phyloP scores from a whole-genome alignment of 371 early-diverging fungal species.

The Apophysomyces sp. region DNA sequence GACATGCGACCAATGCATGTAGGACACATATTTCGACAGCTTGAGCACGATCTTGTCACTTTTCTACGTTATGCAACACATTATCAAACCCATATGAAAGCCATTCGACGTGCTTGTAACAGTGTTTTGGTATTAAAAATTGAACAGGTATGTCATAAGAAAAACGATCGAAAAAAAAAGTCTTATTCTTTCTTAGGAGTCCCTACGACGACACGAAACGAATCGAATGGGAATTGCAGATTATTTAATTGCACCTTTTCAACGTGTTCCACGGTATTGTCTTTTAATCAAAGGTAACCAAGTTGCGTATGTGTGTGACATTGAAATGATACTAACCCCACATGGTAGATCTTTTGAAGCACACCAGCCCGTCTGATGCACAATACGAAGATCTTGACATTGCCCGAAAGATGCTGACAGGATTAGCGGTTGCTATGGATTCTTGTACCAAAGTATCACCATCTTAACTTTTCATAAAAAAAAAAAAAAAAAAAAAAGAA shows the following conservation, averaged over 20 bases:
- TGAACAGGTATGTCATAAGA: constrained; percentile 6
- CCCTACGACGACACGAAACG: constrained; percentile 6
- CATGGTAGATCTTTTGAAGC: constrained; percentile 19
- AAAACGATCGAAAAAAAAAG: background rate
- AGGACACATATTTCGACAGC: constrained; percentile 13
- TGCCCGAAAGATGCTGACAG: constrained; percentile 31
- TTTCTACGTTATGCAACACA: constrained; percentile 9
- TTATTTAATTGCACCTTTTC: constrained; percentile 15
- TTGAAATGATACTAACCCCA: background rate
- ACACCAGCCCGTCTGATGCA: constrained; percentile 21
- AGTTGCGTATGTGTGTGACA: background rate
- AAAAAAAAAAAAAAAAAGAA: background rate
- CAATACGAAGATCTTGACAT: constrained; percentile 21
- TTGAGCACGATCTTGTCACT: constrained; percentile 2
- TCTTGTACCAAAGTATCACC: background rate
- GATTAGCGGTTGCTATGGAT: constrained; percentile 41
- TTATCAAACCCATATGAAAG: background rate
- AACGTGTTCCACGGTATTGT: constrained; percentile 16
- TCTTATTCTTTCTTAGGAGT: background rate
- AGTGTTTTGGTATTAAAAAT: constrained; percentile 6
- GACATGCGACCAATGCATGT: constrained; percentile 12
- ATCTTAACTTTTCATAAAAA: background rate
- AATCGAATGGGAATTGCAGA: constrained; percentile 18
- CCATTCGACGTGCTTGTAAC: constrained; percentile 5
- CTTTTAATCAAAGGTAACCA: constrained; percentile 12